Evolutionary conservation across 1,284 basidiomycete genomes (phyloP).

Genomic region (Phellopilus nigrolimitatus): DNA sequence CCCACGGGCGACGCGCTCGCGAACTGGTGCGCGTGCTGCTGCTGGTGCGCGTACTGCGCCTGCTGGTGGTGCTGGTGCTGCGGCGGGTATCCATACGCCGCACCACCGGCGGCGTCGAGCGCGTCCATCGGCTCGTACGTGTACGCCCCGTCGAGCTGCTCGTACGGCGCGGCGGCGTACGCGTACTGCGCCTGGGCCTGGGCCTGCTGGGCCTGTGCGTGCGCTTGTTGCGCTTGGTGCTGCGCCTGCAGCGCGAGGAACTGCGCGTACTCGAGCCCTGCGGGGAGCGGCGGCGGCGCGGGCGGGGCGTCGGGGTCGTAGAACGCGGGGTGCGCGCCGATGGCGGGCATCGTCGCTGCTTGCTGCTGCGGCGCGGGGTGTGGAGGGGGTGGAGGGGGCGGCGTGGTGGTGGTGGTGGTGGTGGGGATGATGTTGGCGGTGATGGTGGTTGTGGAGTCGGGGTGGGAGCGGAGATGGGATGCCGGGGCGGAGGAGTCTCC

Average conservation of each 20-base stretch:
- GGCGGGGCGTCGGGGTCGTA: conserved; percentile 12
- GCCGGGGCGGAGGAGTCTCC: too few relatives aligned
- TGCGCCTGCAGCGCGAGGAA: conserved; percentile 4
- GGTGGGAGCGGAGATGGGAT: too few relatives aligned
- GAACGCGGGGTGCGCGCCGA: conserved; percentile 6
- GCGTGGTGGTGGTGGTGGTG: too few relatives aligned
- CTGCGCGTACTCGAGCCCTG: conserved; percentile 3
- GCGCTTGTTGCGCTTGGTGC: background rate
- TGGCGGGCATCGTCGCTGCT: conserved; percentile 9
- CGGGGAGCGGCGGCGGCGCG: background rate
- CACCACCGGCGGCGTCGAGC: background rate
- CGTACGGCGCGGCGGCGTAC: too few relatives aligned
- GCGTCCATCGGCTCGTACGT: background rate
- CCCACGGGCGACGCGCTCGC: conserved; percentile 1
- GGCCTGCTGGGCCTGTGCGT: background rate
- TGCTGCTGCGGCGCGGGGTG: too few relatives aligned
- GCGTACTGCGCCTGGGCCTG: too few relatives aligned
- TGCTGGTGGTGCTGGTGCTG: conserved; percentile 7
- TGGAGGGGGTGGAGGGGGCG: too few relatives aligned
- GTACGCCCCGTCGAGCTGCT: background rate
- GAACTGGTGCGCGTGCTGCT: conserved; percentile 7
- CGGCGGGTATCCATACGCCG: background rate
- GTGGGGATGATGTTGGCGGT: too few relatives aligned
- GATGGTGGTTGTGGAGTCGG: too few relatives aligned
- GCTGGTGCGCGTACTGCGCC: conserved; percentile 4